These are phyloP conservation scores for Arctium minus DNA, from an alignment of 129 eudicot species.

Conservation along the genomic window DNA sequence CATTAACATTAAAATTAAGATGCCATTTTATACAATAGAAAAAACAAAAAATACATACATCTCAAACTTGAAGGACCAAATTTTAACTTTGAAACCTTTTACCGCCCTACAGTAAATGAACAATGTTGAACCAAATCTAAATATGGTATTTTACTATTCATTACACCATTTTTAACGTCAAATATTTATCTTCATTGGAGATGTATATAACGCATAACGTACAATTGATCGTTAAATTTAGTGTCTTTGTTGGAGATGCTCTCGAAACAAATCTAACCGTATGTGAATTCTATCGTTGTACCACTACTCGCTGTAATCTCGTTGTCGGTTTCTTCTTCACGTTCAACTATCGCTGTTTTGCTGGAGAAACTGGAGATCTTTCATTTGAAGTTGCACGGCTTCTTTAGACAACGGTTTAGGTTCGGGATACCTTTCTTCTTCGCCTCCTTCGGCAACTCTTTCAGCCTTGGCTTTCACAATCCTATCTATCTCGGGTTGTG, in stretches of 20 bases:
- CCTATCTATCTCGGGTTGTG: conserved; percentile 35
- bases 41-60: background rate
- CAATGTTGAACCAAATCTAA: background rate
- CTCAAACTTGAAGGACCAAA: background rate
- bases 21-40: background rate
- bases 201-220: no score
- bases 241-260: background rate
- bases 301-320: background rate
- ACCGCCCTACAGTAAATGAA: no score
- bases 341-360: conserved; percentile 46
- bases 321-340: background rate
- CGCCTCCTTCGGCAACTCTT: conserved; percentile 62
- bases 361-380: conserved; percentile 74
- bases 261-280: background rate
- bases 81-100: background rate
- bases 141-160: background rate
- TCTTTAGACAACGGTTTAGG: conserved; percentile 73
- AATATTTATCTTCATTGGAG: background rate
- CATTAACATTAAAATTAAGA: background rate
- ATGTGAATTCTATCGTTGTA: background rate
- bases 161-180: background rate
- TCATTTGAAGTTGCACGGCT: conserved; percentile 91
- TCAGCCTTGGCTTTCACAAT: conserved; percentile 60
- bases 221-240: no score
- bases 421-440: conserved; percentile 58